Evolutionary conservation across 257 asterid genomes (phyloP).

Genomic region (Salvia rosmarinus): DNA sequence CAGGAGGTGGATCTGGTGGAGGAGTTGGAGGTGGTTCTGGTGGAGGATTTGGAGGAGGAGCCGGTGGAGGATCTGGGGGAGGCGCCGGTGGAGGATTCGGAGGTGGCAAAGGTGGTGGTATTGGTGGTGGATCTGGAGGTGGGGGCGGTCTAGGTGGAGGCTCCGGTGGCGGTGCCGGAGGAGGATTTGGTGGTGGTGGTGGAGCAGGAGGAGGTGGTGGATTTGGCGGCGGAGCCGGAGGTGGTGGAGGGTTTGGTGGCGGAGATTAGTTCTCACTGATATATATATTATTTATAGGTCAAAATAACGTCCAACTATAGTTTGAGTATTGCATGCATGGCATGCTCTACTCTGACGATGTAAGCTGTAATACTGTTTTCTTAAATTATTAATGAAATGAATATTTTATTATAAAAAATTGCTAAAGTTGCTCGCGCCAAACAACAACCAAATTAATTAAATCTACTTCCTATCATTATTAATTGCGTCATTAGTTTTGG

Average conservation of each 20-base stretch:
- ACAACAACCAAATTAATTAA: not conserved
- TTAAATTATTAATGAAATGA: slow-evolving; percentile 5
- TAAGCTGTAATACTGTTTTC: not conserved
- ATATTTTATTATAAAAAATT: not conserved
- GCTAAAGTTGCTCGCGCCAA: not conserved
- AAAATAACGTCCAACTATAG: slow-evolving; percentile 13
- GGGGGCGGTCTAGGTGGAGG: slow-evolving; percentile 29
- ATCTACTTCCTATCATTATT: not conserved
- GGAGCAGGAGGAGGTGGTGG: slow-evolving; percentile 35
- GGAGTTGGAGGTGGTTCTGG: slow-evolving; percentile 31
- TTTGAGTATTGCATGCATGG: slow-evolving; percentile 22
- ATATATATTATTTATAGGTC: not conserved
- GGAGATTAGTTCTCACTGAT: slow-evolving; percentile 7
- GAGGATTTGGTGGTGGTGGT: slow-evolving; percentile 10
- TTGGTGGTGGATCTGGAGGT: slow-evolving; percentile 8
- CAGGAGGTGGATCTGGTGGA: slow-evolving; percentile 23
- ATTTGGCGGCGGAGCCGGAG: slow-evolving; percentile 22
- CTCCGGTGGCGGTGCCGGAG: slow-evolving; percentile 12
- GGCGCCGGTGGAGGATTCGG: slow-evolving; percentile 23
- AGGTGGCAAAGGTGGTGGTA: too few species aligned
- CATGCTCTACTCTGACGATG: not conserved
- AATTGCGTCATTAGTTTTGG: not conserved
- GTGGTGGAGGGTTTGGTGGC: slow-evolving; percentile 31
- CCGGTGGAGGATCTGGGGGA: slow-evolving; percentile 25
- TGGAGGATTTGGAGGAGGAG: slow-evolving; percentile 25